These are phyloP conservation scores for Paspalum vaginatum DNA, from an alignment of 176 grass and related monocot species.

Conservation along the genomic window DNA sequence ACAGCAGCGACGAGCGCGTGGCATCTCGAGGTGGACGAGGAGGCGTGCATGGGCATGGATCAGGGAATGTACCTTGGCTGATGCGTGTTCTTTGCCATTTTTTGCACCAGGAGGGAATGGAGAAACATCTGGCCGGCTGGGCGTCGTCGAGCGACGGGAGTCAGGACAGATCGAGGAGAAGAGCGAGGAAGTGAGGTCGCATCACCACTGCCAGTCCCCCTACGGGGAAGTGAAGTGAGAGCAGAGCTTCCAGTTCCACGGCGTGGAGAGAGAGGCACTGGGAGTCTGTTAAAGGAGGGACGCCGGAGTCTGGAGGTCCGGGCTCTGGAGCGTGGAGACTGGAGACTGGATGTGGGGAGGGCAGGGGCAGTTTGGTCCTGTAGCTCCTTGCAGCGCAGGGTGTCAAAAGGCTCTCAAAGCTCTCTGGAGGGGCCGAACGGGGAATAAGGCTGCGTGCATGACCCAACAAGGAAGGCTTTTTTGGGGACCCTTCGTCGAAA, in stretches of 20 bases:
- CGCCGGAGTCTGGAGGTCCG: not conserved
- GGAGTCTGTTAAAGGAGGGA: conserved; percentile 24
- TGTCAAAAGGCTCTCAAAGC: conserved; percentile 27
- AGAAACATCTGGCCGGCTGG: conserved; percentile 46
- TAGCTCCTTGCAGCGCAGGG: not conserved
- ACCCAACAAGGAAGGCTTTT: conserved; percentile 47
- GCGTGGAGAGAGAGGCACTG: conserved; percentile 28
- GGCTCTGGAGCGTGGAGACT: not conserved
- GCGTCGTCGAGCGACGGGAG: not conserved
- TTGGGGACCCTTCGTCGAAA: conserved; percentile 35
- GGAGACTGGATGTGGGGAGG: not conserved
- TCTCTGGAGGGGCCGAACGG: conserved; percentile 16
- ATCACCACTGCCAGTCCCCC: conserved; percentile 17
- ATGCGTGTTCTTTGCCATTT: conserved; percentile 63
- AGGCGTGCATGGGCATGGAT: not conserved
- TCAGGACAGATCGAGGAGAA: not conserved
- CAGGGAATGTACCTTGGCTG: conserved; percentile 43
- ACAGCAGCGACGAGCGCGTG: not conserved
- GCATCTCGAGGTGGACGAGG: not conserved
- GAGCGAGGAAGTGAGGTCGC: conserved; percentile 28
- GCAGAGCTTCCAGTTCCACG: conserved; percentile 25
- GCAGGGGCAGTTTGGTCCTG: conserved; percentile 50
- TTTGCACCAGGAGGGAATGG: conserved; percentile 57
- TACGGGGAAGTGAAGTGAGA: conserved; percentile 17
- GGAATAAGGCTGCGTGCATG: conserved; percentile 48